phyloP scores from a whole-genome alignment of 2,329 filamentous ascomycete genomes.

The Cytospora schulzeri region DNA sequence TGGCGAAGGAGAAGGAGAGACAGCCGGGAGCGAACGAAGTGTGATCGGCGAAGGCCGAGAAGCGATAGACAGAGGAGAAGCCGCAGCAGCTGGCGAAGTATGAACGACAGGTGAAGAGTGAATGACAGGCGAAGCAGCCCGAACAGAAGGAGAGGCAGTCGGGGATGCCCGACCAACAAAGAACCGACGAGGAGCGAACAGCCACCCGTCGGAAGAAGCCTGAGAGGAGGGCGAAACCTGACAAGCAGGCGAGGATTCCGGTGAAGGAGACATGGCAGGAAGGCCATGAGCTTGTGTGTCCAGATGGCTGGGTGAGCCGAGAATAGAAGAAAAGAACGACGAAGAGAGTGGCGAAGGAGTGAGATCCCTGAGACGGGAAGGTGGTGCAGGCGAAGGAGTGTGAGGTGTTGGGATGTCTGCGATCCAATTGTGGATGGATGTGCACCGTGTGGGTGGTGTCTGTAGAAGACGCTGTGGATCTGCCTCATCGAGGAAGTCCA shows the following conservation, averaged over 20 bases:
- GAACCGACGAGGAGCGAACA: background rate
- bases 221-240: background rate
- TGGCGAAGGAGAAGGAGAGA: background rate
- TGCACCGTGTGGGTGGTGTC: constrained; percentile 9
- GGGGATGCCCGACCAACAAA: constrained; percentile 11
- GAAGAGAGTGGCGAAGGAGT: background rate
- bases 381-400: background rate
- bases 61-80: no score
- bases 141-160: constrained; percentile 5
- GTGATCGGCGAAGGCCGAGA: no score
- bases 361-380: background rate
- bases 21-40: background rate
- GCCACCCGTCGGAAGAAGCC: background rate
- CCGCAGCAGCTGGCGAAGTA: background rate
- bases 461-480: constrained; percentile 6
- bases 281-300: constrained; percentile 2
- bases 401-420: constrained; percentile 8
- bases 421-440: constrained; percentile 16
- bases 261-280: background rate
- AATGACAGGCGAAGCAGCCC: background rate
- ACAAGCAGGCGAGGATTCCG: background rate
- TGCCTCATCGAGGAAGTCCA: constrained; percentile 4
- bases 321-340: constrained; percentile 9
- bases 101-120: background rate
- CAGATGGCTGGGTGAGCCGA: background rate